Conservation (phyloP, 2,329 filamentous ascomycete genomes). For the Pleoardoris graminearum region DNA sequence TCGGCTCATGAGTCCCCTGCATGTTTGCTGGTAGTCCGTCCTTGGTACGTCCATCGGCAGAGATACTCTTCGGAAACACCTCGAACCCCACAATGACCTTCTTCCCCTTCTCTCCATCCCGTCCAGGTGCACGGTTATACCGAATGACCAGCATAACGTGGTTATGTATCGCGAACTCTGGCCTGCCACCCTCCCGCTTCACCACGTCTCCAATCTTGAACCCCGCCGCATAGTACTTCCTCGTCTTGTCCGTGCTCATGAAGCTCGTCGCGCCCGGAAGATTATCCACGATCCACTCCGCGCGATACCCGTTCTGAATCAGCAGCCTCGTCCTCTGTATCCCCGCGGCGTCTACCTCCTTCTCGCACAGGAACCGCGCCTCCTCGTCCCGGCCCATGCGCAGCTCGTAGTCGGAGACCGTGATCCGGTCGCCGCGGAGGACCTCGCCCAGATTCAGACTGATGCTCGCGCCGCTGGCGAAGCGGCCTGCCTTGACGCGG, state of each 20-base stretch:
- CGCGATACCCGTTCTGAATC: conserved; percentile 79
- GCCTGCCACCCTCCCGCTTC: conserved; percentile 61
- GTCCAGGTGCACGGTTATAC: conserved; percentile 71
- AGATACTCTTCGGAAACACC: conserved; percentile 84
- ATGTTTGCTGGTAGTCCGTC: conserved; percentile 69
- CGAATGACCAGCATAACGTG: conserved; percentile 84
- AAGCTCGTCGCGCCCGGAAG: conserved; percentile 87
- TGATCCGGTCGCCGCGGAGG: conserved; percentile 82
- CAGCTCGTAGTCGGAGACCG: conserved; percentile 80
- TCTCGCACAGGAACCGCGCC: conserved; percentile 73
- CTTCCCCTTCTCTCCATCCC: conserved; percentile 68
- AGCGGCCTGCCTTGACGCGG: conserved; percentile 64
- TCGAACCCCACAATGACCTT: conserved; percentile 88
- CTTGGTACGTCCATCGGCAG: conserved; percentile 61
- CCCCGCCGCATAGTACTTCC: conserved; percentile 86
- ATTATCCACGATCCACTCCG: conserved; percentile 93
- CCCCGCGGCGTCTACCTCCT: conserved; percentile 65
- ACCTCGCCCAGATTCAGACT: conserved; percentile 86
- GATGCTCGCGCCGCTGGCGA: conserved; percentile 76
- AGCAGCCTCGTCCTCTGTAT: conserved; percentile 71
- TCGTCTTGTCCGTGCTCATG: conserved; percentile 79
- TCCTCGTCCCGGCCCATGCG: conserved; percentile 74
- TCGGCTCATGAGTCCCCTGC: conserved; percentile 62
- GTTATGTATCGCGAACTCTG: conserved; percentile 79
- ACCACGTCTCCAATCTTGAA: conserved; percentile 87